Percentiles rank a stretch among this genome's conserved stretches.
Evolutionary conservation across 345 rosid species (phyloP).

Genomic region (Hypericum androsaemum): DNA sequence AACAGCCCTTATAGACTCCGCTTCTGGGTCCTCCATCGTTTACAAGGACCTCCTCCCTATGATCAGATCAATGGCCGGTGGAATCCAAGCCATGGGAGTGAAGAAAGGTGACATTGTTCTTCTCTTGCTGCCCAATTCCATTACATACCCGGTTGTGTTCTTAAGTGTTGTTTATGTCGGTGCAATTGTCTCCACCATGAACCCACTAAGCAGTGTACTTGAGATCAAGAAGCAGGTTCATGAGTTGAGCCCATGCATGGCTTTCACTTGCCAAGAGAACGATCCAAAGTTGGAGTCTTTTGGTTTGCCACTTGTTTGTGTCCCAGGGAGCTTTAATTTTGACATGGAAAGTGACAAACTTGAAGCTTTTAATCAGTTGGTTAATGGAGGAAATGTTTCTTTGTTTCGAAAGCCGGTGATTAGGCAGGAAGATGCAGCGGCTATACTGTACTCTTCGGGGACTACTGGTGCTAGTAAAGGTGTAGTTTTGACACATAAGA

Average conservation of each 20-base stretch:
- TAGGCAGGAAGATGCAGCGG: conserved; percentile 69
- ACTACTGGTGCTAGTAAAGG: conserved; percentile 83
- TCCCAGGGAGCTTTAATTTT: conserved; percentile 36
- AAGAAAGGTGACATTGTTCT: conserved; percentile 58
- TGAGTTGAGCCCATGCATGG: conserved; percentile 36
- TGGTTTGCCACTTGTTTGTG: conserved; percentile 29
- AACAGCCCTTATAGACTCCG: conserved; percentile 47
- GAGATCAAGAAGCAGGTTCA: conserved; percentile 41
- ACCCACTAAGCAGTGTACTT: conserved; percentile 37
- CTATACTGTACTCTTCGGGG: conserved; percentile 72
- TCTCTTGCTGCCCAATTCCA: conserved; percentile 58
- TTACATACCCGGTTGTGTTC: conserved; percentile 51
- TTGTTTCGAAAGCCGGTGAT: conserved; percentile 24
- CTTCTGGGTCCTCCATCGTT: conserved; percentile 53
- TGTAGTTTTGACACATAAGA: conserved; percentile 58
- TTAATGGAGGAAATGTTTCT: conserved; percentile 18
- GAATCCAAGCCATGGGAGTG: conserved; percentile 42
- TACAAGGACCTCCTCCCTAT: conserved; percentile 33
- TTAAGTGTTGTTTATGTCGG: conserved; percentile 51
- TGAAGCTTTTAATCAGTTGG: conserved; percentile 29
- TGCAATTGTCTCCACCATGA: conserved; percentile 56
- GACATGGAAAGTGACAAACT: conserved; percentile 14
- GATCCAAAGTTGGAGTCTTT: conserved; percentile 23
- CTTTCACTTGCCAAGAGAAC: conserved; percentile 35
- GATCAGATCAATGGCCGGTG: conserved; percentile 47